Evolutionary conservation across 2,329 filamentous ascomycete species (phyloP).

Genomic region (Cryoendolithus antarcticus): DNA sequence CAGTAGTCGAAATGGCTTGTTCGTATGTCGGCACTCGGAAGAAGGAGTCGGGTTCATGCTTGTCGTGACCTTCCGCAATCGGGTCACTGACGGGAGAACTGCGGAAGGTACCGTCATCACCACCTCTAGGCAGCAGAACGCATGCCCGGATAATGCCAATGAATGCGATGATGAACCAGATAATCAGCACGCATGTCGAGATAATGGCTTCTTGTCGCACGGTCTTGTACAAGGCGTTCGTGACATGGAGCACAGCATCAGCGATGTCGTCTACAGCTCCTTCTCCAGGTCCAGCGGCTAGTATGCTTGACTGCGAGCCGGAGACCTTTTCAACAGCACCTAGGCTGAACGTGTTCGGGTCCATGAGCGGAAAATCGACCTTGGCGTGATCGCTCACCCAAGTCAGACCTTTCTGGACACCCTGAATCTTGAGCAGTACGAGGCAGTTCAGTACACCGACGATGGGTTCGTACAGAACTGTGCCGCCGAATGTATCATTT

Average conservation of each 20-base stretch:
- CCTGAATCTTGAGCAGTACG: constrained; percentile 74
- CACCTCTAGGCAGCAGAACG: constrained; percentile 46
- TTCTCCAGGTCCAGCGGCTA: constrained; percentile 57
- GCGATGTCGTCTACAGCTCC: constrained; percentile 72
- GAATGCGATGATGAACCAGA: constrained; percentile 59
- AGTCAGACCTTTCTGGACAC: constrained; percentile 76
- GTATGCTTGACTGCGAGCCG: constrained; percentile 53
- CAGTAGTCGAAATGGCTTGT: constrained; percentile 18
- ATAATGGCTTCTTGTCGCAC: constrained; percentile 72
- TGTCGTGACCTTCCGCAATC: constrained; percentile 7
- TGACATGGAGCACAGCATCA: constrained; percentile 58
- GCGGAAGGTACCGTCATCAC: constrained; percentile 11
- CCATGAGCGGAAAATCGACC: constrained; percentile 65
- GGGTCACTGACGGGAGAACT: constrained; percentile 5
- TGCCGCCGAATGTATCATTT: constrained; percentile 68
- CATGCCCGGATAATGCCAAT: constrained; percentile 58
- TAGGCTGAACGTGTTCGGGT: constrained; percentile 69
- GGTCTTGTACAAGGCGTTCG: constrained; percentile 51
- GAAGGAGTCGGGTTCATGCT: constrained; percentile 11
- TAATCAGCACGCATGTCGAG: constrained; percentile 56
- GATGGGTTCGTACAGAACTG: constrained; percentile 66
- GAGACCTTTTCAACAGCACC: constrained; percentile 51
- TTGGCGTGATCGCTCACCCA: constrained; percentile 86
- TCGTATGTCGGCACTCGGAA: constrained; percentile 27
- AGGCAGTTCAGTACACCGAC: constrained; percentile 72